Percentiles rank a stretch among this genome's conserved stretches.
Evolutionary conservation across 371 early-diverging fungal genomes (phyloP).

Genomic region (Rhizomucor miehei): DNA sequence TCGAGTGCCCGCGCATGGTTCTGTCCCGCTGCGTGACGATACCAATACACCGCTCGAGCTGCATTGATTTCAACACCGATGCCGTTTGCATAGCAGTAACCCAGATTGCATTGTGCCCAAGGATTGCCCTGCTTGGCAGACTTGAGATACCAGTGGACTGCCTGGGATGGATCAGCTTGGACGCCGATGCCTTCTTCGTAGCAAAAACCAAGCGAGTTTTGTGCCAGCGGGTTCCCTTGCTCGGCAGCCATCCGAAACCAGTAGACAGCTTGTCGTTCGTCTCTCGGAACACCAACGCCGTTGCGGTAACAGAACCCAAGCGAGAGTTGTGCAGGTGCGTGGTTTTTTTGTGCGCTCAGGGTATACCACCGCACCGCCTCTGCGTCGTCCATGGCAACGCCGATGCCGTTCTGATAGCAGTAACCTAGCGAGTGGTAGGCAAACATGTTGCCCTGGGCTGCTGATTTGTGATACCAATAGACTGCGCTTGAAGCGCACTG

Average conservation of each 20-base stretch:
- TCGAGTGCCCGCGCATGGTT: slow-evolving; percentile 65
- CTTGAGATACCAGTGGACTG: slow-evolving; percentile 69
- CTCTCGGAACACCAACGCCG: slow-evolving; percentile 64
- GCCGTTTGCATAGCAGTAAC: slow-evolving; percentile 77
- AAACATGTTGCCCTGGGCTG: slow-evolving; percentile 69
- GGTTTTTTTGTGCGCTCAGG: slow-evolving; percentile 57
- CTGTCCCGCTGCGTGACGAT: slow-evolving; percentile 55
- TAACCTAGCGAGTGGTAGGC: slow-evolving; percentile 82
- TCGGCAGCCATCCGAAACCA: slow-evolving; percentile 65
- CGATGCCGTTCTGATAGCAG: slow-evolving; percentile 86
- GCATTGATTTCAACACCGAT: slow-evolving; percentile 56
- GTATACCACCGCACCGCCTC: slow-evolving; percentile 74
- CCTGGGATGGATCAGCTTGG: slow-evolving; percentile 18
- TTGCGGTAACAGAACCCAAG: slow-evolving; percentile 79
- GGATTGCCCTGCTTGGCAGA: slow-evolving; percentile 72
- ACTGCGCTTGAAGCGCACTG: slow-evolving; percentile 60
- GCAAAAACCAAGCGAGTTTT: slow-evolving; percentile 80
- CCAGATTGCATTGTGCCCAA: slow-evolving; percentile 79
- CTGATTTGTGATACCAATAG: slow-evolving; percentile 64
- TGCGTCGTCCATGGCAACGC: slow-evolving; percentile 60
- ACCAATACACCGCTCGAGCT: slow-evolving; percentile 63
- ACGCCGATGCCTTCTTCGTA: slow-evolving; percentile 72
- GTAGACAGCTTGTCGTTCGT: slow-evolving; percentile 58
- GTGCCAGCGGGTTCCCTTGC: slow-evolving; percentile 70
- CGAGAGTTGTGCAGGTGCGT: slow-evolving; percentile 68